Evolutionary conservation across 1,139 yeast species (phyloP).

Genomic region (Hemisphaericaspora xylofermentans): DNA sequence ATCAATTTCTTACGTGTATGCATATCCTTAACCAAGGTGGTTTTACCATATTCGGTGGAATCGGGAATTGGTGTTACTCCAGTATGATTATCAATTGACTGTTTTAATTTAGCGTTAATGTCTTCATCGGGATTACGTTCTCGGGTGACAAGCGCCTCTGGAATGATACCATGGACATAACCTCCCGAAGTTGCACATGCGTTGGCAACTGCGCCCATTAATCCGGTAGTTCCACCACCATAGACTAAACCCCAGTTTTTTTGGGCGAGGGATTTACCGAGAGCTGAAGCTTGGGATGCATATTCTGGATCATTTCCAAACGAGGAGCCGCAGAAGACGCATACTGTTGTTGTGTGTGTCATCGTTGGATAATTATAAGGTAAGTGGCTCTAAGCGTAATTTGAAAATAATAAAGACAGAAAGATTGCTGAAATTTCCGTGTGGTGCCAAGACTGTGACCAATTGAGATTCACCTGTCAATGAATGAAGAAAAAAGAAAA

Average conservation of each 20-base stretch:
- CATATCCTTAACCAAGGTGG: conserved; percentile 85
- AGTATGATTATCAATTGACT: conserved; percentile 48
- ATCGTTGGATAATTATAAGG: neutral
- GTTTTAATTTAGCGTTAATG: conserved; percentile 47
- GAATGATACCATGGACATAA: conserved; percentile 83
- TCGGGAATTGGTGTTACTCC: conserved; percentile 68
- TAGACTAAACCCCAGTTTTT: conserved; percentile 76
- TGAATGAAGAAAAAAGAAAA: too few species aligned
- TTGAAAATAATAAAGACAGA: neutral
- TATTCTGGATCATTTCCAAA: conserved; percentile 58
- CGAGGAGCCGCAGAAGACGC: conserved; percentile 88
- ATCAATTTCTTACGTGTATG: conserved; percentile 84
- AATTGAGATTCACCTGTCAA: too few species aligned
- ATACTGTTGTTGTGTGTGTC: conserved; percentile 28
- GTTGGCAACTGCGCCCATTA: conserved; percentile 85
- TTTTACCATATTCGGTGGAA: conserved; percentile 65
- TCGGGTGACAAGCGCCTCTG: conserved; percentile 73
- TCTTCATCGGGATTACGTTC: conserved; percentile 55
- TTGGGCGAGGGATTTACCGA: conserved; percentile 60
- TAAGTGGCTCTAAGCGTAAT: too few species aligned
- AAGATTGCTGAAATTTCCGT: neutral
- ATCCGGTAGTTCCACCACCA: conserved; percentile 88
- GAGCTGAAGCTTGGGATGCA: conserved; percentile 52
- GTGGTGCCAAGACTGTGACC: too few species aligned
- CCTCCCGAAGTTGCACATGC: conserved; percentile 68